Evolutionary conservation across 2,329 filamentous ascomycete species (phyloP).

Genomic region (Trichoderma citrinoviride): DNA sequence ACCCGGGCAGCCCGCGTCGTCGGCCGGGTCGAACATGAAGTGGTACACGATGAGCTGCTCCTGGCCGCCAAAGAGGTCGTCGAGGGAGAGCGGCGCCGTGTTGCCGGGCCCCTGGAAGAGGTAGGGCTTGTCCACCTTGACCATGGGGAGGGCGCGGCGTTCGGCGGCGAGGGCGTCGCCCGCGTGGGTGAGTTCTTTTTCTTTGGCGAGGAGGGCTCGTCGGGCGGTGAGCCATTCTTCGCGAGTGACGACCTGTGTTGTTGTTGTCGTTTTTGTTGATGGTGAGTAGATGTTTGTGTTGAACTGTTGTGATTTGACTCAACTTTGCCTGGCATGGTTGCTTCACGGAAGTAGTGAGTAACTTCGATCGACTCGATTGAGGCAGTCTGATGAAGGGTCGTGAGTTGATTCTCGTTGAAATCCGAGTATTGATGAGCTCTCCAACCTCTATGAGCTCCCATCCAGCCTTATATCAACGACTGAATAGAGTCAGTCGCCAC

Average conservation of each 20-base stretch:
- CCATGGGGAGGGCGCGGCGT: slow-evolving; percentile 41
- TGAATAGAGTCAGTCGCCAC: neutral
- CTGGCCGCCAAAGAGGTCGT: slow-evolving; percentile 35
- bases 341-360: neutral
- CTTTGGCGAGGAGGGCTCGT: slow-evolving; percentile 36
- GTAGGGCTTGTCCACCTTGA: slow-evolving; percentile 38
- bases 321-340: slow-evolving; percentile 11
- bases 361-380: neutral
- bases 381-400: neutral
- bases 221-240: slow-evolving; percentile 37
- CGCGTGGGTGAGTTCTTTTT: slow-evolving; percentile 35
- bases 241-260: slow-evolving; percentile 33
- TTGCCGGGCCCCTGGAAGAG: slow-evolving; percentile 35
- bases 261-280: neutral
- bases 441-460: neutral
- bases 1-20: slow-evolving; percentile 38
- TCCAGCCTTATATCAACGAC: neutral
- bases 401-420: neutral
- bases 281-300: neutral
- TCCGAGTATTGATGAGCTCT: neutral
- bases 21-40: slow-evolving; percentile 44
- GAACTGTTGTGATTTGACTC: neutral
- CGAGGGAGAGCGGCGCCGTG: slow-evolving; percentile 27
- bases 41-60: slow-evolving; percentile 44
- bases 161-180: slow-evolving; percentile 32